Evolutionary conservation across 495 filamentous ascomycete genomes (phyloP).

Genomic region (Darksidea phi): DNA sequence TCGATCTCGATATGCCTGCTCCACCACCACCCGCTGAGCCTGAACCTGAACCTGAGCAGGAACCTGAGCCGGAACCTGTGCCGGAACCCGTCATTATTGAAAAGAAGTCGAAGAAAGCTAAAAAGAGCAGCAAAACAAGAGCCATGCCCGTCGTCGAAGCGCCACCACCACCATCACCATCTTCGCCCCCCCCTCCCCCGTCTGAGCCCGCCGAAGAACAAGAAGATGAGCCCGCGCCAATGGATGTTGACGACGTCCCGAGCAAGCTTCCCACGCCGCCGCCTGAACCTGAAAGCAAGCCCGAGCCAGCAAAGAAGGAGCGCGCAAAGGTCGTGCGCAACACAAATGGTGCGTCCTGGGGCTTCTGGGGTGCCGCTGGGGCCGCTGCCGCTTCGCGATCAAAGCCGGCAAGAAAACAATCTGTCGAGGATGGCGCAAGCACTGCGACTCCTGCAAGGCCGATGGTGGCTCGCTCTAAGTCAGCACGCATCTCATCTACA

Average conservation of each 20-base stretch:
- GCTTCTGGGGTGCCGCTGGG: conserved; percentile 55
- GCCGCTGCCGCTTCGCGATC: conserved; percentile 30
- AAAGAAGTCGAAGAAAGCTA: conserved; percentile 30
- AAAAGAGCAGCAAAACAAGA: conserved; percentile 32
- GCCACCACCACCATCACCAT: conserved; percentile 25
- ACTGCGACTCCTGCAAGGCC: conserved; percentile 34
- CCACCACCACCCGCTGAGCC: conserved; percentile 21
- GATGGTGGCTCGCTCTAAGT: conserved; percentile 52
- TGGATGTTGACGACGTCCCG: conserved; percentile 23
- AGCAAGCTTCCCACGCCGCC: conserved; percentile 54
- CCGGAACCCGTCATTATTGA: conserved; percentile 9
- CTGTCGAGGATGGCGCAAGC: conserved; percentile 30
- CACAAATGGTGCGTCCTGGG: conserved; percentile 54
- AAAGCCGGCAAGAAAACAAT: conserved; percentile 29
- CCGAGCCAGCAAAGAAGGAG: conserved; percentile 56
- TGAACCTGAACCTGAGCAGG: conserved; percentile 18
- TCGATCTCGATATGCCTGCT: conserved; percentile 32
- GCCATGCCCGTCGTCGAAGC: conserved; percentile 29
- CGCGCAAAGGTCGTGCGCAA: conserved; percentile 56
- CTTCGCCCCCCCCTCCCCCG: conserved; percentile 13
- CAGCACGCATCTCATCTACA: conserved; percentile 52
- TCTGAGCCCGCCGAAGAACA: conserved; percentile 20
- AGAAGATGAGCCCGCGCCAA: conserved; percentile 5
- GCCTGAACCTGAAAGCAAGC: conserved; percentile 48
- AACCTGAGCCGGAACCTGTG: conserved; percentile 13